Evolutionary conservation across 1,139 yeast species (phyloP), one percentile per base, ranked within the genome.

Genomic region (Saccharomyces pastorianus): DNA sequence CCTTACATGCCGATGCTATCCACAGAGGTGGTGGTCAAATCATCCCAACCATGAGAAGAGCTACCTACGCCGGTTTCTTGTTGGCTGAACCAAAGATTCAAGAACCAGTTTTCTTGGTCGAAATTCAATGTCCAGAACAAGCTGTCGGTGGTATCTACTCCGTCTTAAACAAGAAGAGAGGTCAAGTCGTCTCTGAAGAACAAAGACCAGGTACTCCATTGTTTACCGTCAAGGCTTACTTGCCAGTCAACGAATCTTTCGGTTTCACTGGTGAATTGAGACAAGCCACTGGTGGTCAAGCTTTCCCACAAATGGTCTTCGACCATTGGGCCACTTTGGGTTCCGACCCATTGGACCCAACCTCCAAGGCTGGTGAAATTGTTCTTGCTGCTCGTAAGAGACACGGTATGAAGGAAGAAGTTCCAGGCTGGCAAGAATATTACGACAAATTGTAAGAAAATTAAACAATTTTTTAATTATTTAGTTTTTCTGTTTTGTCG

Each of bases 1-100:
- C 97, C 70, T 84, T 93, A 79, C 99, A 93, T 80, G 96, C 99
- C 76, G 99, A 93, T 88, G 96, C 99, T 79, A 93, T 93, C 81
- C 99, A 93, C 88, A 90, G 99, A 88, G 99, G 99, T 85, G 97
- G 96, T 82, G 99, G 99, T 82, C 99, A 93, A 84, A 85, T 93
- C 78, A 90, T 93, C 80, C 98, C 98, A 80, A 93, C 99, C 80
- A 91, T 93, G 97, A 90, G 98, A 86, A 93, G 99, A 85, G 98
- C 85, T 71, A 89, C 98, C 66, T 93, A 88, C 82, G 99, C 99
- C 74, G 89, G 97, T 71, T 82, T 90, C 84, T 85, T 93, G 76
- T 85, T 93, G 77, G 98, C 98, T 76, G 89, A 89, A 79, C 99
- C 99, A 80, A 93, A 93, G 75, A 88, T 93, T 75, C 98, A 93